Evolutionary conservation across 2,329 filamentous ascomycete genomes (phyloP).

Genomic region (Xylariales sp.): DNA sequence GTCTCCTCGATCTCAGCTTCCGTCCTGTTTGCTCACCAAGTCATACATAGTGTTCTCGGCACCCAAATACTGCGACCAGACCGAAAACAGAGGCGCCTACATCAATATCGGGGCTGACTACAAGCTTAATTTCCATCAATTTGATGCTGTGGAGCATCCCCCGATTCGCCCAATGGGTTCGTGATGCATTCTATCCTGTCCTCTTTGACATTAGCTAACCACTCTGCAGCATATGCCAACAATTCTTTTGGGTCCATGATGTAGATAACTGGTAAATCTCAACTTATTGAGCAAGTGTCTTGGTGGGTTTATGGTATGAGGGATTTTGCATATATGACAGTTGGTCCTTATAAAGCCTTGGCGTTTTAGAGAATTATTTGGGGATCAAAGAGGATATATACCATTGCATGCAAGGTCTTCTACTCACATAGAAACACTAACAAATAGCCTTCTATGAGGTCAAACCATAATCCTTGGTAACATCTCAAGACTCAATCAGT

Average conservation of each 20-base stretch:
- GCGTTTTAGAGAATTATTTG: constrained; percentile 48
- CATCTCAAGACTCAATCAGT: constrained; percentile 49
- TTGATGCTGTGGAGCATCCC: constrained; percentile 96
- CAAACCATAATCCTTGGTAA: constrained; percentile 7
- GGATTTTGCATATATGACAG: constrained; percentile 49
- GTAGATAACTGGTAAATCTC: constrained; percentile 55
- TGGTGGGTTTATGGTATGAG: constrained; percentile 43
- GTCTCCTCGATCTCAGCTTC: constrained; percentile 42
- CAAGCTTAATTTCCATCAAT: constrained; percentile 91
- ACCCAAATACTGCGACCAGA: constrained; percentile 96
- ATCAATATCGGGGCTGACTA: constrained; percentile 96
- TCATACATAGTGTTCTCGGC: constrained; percentile 85
- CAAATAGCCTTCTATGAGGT: constrained; percentile 1
- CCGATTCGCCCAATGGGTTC: constrained; percentile 86
- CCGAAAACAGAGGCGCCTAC: constrained; percentile 97
- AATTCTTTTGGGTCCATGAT: constrained; percentile 85
- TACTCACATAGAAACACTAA: constrained; percentile 22
- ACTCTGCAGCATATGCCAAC: constrained; percentile 79
- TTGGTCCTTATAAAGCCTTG: constrained; percentile 48
- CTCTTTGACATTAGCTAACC: constrained; percentile 44
- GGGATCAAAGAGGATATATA: constrained; percentile 39
- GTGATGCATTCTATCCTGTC: constrained; percentile 54
- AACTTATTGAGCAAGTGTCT: constrained; percentile 40
- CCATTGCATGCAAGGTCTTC: constrained; percentile 27
- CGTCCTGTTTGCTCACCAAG: constrained; percentile 41